A percentile compares a stretch with the other conserved stretches of the same genome.
Evolutionary conservation across 768 basidiomycete species (phyloP).

Genomic region (Trametes villosa): DNA sequence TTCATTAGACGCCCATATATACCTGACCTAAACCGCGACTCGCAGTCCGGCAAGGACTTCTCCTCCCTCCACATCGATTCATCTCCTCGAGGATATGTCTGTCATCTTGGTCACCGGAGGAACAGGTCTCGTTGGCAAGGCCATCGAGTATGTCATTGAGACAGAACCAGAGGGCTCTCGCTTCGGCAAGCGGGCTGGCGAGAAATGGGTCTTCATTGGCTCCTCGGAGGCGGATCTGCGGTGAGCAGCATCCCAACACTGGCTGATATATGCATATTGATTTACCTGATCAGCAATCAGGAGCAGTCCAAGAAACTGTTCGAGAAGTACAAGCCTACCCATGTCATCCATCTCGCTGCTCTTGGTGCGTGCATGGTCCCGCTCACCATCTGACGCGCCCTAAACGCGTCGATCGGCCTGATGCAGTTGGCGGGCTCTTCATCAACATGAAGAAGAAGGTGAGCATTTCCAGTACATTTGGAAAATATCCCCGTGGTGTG

Average conservation of each 20-base stretch:
- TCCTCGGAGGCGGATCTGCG: slow-evolving; percentile 85
- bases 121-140: slow-evolving; percentile 85
- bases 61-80: slow-evolving; percentile 2
- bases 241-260: slow-evolving; percentile 45
- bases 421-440: slow-evolving; percentile 88
- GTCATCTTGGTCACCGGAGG: slow-evolving; percentile 85
- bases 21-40: too few species aligned
- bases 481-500: too few species aligned
- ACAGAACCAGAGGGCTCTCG: slow-evolving; percentile 77
- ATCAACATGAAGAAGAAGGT: slow-evolving; percentile 96
- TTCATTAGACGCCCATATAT: too few species aligned
- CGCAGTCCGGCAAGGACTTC: too few species aligned
- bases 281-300: slow-evolving; percentile 55
- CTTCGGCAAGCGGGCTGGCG: slow-evolving; percentile 76
- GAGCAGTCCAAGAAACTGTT: slow-evolving; percentile 74
- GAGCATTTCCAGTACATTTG: too few species aligned
- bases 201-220: slow-evolving; percentile 85
- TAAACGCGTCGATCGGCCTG: not conserved
- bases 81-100: slow-evolving; percentile 16
- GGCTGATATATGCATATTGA: not conserved
- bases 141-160: slow-evolving; percentile 77
- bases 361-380: slow-evolving; percentile 59
- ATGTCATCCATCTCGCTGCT: slow-evolving; percentile 96
- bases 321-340: slow-evolving; percentile 91
- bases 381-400: not conserved